Evolutionary conservation across 148 eudicot species (phyloP), one percentile per base, ranked within the genome.

Genomic region (Talinum fruticosum): DNA sequence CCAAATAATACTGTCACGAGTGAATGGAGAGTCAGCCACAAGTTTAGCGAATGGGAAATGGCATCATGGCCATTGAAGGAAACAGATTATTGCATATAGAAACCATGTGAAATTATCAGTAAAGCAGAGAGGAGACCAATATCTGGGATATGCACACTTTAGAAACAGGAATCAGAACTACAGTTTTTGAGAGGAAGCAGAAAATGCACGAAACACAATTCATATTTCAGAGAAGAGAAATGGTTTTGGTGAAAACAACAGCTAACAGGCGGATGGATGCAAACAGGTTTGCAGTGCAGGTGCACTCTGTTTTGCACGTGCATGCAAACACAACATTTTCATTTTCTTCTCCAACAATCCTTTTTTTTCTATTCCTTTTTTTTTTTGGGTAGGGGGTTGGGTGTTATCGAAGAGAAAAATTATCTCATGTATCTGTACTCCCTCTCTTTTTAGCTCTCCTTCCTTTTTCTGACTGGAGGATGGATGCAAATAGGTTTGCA

Each of bases 1-100:
- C 85, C 34, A 84, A 6, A 67, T 86, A 89, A 73, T 87, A 87
- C 93, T 89, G 90, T 81, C 38, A 84, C 6, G 30, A 0, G 45
- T 14, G 2, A 71, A 71, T 30, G 74, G 30, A 53, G 18, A 3
- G 23, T 71, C 45, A 44, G 59, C 34, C 59, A 24, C 38, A 26
- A 0, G 10, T 1, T 21, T 35, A 69, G 41, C 34, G 13, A 30
- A 66, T 6, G 10, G 16, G 41, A 15, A 33, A 35, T 36, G 72
- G 14, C 15, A 68, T 35, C 10, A 33, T 24, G 10, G 1, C 47
- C 21, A 10, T 7, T 5, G 0, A 68, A 21, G 37, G 26, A 26
- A 68, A 51, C n/a, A 51, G 18, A n/a, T n/a, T 16, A 16, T 3
- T 16, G 16, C 57, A 51, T 23, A 51, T 6, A 51, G 57, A 51